Evolutionary conservation across 208 protist genomes (phyloP).

Genomic region (Naegleria lovaniensis): DNA sequence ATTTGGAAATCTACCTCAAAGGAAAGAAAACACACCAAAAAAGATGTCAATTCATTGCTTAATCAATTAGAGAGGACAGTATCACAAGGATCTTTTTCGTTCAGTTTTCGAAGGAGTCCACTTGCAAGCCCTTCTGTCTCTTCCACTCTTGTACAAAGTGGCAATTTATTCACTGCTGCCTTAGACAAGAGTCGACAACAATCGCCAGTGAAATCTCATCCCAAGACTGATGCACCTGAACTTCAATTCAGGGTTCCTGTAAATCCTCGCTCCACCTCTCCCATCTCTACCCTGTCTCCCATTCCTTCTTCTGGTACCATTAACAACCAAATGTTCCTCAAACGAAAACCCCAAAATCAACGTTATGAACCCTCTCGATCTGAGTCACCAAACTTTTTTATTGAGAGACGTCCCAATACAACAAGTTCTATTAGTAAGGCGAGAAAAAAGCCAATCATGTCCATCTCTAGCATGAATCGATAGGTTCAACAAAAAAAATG

Average conservation of each 20-base stretch:
- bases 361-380: not conserved
- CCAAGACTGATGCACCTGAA: too few species aligned
- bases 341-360: not conserved
- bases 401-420: not conserved
- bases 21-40: not conserved
- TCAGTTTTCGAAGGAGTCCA: not conserved
- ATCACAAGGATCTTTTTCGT: not conserved
- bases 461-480: too few species aligned
- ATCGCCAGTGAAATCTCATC: too few species aligned
- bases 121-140: not conserved
- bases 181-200: too few species aligned
- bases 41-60: not conserved
- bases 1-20: not conserved
- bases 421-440: not conserved
- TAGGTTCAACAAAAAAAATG: too few species aligned
- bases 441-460: not conserved
- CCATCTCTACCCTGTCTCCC: not conserved
- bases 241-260: not conserved
- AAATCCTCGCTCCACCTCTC: not conserved
- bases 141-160: not conserved
- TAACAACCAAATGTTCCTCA: not conserved
- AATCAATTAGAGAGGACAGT: not conserved
- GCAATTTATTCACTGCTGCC: too few species aligned
- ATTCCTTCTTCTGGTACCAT: not conserved
- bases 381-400: not conserved